Evolutionary conservation across 176 grass and related monocot genomes (phyloP).

Genomic region (Leersia perrieri): DNA sequence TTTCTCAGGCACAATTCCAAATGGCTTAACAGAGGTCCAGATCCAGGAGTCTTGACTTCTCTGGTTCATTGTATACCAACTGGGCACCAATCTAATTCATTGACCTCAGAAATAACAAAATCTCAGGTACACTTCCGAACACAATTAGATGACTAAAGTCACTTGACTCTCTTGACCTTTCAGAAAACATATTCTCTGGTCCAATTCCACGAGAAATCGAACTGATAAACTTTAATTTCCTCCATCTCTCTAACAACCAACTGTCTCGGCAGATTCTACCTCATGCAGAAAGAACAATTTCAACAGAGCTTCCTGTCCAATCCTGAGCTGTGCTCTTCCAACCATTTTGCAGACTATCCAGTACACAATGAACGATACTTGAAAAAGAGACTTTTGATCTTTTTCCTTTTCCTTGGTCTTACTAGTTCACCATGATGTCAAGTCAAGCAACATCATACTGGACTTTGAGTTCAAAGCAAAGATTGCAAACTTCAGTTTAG

Average conservation of each 20-base stretch:
- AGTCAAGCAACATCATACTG: conserved; percentile 54
- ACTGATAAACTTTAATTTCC: not conserved
- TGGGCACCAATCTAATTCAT: not conserved
- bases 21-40: not conserved
- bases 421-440: conserved; percentile 46
- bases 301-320: conserved; percentile 28
- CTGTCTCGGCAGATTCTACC: conserved; percentile 35
- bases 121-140: conserved; percentile 29
- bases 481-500: conserved; percentile 58
- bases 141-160: not conserved
- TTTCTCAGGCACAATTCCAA: not conserved
- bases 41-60: not conserved
- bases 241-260: conserved; percentile 40
- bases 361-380: too few relatives aligned
- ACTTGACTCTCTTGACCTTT: not conserved
- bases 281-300: not conserved
- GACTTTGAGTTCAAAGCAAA: conserved; percentile 44
- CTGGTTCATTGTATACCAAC: not conserved
- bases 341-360: not conserved
- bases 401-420: conserved; percentile 22
- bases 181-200: conserved; percentile 29
- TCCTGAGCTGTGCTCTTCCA: conserved; percentile 23
- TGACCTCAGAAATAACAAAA: conserved; percentile 32
- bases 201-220: conserved; percentile 5
- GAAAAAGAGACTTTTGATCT: not conserved